Conservation (phyloP, 2,329 filamentous ascomycete species). For the Fusarium poae region DNA sequence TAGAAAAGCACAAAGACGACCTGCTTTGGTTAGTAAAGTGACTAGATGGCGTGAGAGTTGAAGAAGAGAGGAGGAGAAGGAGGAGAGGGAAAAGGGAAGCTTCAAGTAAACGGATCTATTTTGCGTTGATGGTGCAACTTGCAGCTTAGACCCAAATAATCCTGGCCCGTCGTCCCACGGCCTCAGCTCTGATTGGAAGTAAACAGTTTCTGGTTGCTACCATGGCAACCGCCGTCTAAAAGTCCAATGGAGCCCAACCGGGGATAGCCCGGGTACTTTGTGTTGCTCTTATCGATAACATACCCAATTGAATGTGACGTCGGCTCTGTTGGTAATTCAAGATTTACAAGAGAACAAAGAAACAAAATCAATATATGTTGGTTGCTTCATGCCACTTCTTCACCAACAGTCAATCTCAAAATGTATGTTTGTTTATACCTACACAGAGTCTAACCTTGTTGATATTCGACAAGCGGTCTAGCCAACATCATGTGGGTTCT, state of each 20-base stretch:
- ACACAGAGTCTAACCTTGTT: not conserved
- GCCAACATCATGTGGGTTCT: not conserved
- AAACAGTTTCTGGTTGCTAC: conserved; percentile 54
- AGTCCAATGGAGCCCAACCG: conserved; percentile 36
- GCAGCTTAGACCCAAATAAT: conserved; percentile 38
- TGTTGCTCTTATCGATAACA: conserved; percentile 45
- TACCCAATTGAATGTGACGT: conserved; percentile 34
- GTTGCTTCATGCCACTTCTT: not conserved
- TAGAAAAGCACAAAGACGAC: conserved; percentile 45
- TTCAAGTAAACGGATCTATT: conserved; percentile 35
- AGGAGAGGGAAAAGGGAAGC: conserved; percentile 30
- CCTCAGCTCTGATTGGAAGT: conserved; percentile 48
- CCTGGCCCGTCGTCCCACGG: conserved; percentile 41
- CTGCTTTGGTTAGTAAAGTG: conserved; percentile 51
- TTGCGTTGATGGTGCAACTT: conserved; percentile 47
- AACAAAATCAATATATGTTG: not conserved
- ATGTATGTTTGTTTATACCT: not conserved
- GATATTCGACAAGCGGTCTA: not conserved
- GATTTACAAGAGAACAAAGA: not conserved
- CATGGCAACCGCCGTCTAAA: conserved; percentile 52
- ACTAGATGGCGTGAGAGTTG: conserved; percentile 19
- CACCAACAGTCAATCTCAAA: not conserved
- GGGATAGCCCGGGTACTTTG: conserved; percentile 32
- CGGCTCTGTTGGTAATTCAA: not conserved
- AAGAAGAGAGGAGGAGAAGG: conserved; percentile 28